These are phyloP conservation scores for Russula ochroleuca DNA, from an alignment of 768 basidiomycete genomes.

Conservation along the genomic window DNA sequence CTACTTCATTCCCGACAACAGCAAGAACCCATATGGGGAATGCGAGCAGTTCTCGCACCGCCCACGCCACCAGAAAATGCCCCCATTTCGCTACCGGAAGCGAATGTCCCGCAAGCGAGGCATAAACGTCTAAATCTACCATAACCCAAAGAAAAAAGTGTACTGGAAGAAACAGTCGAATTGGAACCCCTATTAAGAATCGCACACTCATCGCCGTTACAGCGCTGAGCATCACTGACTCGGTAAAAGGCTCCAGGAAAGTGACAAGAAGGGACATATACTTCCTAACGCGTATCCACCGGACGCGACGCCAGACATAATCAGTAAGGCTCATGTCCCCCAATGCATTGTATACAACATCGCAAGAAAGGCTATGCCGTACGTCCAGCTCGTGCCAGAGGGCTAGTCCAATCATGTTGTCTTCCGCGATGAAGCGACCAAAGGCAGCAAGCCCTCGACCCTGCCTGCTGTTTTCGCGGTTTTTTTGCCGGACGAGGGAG, in stretches of 20 bases:
- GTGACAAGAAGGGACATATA: slow-evolving; percentile 88
- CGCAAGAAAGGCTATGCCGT: slow-evolving; percentile 85
- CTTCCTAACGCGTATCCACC: slow-evolving; percentile 97
- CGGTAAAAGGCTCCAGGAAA: slow-evolving; percentile 87
- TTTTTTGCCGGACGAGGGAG: slow-evolving; percentile 45
- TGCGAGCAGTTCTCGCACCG: slow-evolving; percentile 71
- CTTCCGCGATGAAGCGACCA: slow-evolving; percentile 88
- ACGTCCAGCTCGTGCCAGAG: slow-evolving; percentile 92
- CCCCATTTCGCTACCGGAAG: slow-evolving; percentile 46
- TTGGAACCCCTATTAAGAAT: slow-evolving; percentile 48
- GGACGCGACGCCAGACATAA: slow-evolving; percentile 84
- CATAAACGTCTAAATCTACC: slow-evolving; percentile 80
- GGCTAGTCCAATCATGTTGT: slow-evolving; percentile 92
- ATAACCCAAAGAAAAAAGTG: slow-evolving; percentile 69
- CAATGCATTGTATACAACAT: slow-evolving; percentile 84
- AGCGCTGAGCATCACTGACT: slow-evolving; percentile 66
- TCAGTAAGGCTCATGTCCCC: slow-evolving; percentile 82
- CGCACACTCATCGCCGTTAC: slow-evolving; percentile 56
- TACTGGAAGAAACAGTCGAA: slow-evolving; percentile 49
- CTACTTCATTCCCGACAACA: slow-evolving; percentile 72
- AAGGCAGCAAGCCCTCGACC: slow-evolving; percentile 69
- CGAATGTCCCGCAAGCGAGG: slow-evolving; percentile 66
- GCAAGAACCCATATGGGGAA: slow-evolving; percentile 86
- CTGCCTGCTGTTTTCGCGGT: slow-evolving; percentile 32
- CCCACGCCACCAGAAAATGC: slow-evolving; percentile 75